phyloP scores from a whole-genome alignment of 306 rosid genomes.

The Dicorynia guianensis region DNA sequence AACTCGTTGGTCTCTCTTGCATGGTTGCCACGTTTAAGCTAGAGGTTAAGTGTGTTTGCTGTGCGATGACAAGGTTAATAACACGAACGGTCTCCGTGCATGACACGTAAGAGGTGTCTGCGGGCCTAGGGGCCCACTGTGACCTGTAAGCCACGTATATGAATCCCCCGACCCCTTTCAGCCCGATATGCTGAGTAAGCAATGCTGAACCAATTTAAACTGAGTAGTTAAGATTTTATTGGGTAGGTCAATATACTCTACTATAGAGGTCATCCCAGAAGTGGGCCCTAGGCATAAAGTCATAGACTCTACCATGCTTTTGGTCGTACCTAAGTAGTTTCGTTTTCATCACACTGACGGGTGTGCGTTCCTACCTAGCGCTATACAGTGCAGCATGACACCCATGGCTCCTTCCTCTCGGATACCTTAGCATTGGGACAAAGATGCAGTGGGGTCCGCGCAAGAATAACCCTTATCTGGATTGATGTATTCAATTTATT shows the following conservation, averaged over 20 bases:
- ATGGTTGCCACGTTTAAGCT: slow-evolving; percentile 23
- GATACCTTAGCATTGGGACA: slow-evolving; percentile 46
- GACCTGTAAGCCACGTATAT: slow-evolving; percentile 31
- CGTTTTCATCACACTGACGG: slow-evolving; percentile 37
- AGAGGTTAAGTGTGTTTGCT: background rate
- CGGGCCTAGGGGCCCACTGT: slow-evolving; percentile 39
- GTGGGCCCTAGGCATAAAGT: slow-evolving; percentile 47
- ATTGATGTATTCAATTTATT: too few relatives aligned
- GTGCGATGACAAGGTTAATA: background rate
- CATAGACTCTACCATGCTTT: slow-evolving; percentile 19
- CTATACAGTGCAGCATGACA: slow-evolving; percentile 20
- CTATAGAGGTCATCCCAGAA: slow-evolving; percentile 26
- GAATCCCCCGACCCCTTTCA: slow-evolving; percentile 44
- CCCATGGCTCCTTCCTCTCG: background rate
- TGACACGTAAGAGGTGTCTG: slow-evolving; percentile 42
- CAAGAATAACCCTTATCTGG: too few relatives aligned
- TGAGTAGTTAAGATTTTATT: slow-evolving; percentile 65
- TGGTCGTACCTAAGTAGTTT: slow-evolving; percentile 42
- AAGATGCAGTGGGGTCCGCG: slow-evolving; percentile 33
- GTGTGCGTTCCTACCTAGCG: background rate
- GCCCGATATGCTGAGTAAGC: background rate
- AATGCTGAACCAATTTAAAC: slow-evolving; percentile 45
- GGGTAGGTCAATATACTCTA: slow-evolving; percentile 55
- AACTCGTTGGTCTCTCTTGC: too few relatives aligned
- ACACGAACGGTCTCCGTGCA: slow-evolving; percentile 5